Conservation (phyloP, 1,139 yeast genomes). For the Yarrowia galli region DNA sequence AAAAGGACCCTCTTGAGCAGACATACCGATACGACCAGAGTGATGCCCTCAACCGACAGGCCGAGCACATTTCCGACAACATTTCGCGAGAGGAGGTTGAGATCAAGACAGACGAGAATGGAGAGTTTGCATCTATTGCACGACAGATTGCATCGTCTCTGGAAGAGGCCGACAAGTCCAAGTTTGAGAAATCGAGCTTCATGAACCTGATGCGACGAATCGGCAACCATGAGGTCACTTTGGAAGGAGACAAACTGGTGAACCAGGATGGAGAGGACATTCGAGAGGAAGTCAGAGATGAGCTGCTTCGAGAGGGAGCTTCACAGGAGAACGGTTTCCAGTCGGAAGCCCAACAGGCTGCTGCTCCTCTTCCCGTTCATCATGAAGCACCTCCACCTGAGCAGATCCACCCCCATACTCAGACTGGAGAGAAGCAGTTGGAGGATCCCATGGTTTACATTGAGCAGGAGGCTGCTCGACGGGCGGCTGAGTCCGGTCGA, state of each 20-base stretch:
- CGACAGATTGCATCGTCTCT: conserved; percentile 47
- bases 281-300: conserved; percentile 16
- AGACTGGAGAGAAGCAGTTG: conserved; percentile 41
- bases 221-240: conserved; percentile 48
- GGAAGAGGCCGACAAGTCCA: conserved; percentile 34
- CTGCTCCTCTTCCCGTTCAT: conserved; percentile 11
- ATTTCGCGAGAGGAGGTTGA: conserved; percentile 38
- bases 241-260: conserved; percentile 51
- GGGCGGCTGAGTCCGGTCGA: conserved; percentile 28
- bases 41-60: conserved; percentile 19
- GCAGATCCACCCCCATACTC: neutral
- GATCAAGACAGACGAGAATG: conserved; percentile 39
- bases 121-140: conserved; percentile 49
- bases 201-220: conserved; percentile 53
- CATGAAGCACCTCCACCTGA: conserved; percentile 27
- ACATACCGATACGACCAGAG: conserved; percentile 11
- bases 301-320: conserved; percentile 5
- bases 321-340: conserved; percentile 31
- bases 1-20: conserved; percentile 11
- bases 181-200: conserved; percentile 52
- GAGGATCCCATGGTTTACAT: conserved; percentile 48
- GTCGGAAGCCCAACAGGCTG: conserved; percentile 7
- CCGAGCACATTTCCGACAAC: conserved; percentile 37
- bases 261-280: conserved; percentile 45
- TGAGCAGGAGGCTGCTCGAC: conserved; percentile 41